These are phyloP conservation scores for Malania oleifera DNA, from an alignment of 164 flowering plant species.

Conservation along the genomic window DNA sequence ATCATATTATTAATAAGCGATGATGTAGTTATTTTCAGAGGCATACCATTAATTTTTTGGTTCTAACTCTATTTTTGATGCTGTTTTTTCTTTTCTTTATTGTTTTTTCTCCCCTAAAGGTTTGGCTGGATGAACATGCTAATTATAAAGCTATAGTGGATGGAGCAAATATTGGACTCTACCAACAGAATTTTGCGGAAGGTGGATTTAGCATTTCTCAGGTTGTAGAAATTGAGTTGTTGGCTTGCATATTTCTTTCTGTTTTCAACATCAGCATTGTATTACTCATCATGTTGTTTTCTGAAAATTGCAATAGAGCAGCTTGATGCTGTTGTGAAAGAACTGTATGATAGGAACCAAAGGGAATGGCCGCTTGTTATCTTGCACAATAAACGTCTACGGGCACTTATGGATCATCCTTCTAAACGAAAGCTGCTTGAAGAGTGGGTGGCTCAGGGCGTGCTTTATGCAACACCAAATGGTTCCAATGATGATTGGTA, in stretches of 20 bases:
- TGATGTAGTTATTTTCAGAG: no score
- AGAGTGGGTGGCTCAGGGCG: conserved; percentile 57
- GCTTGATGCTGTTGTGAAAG: conserved; percentile 78
- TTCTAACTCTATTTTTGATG: no score
- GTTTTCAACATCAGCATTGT: neutral
- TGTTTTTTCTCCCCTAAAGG: no score
- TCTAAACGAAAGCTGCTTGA: conserved; percentile 46
- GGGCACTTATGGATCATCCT: conserved; percentile 45
- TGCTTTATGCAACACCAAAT: conserved; percentile 67
- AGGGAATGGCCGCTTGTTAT: conserved; percentile 75
- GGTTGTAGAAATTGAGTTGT: conserved; percentile 38
- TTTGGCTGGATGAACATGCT: conserved; percentile 61
- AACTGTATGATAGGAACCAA: conserved; percentile 39
- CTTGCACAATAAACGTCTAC: conserved; percentile 65
- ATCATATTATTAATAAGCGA: no score
- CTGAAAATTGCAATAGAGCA: conserved; percentile 48
- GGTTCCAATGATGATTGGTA: conserved; percentile 99
- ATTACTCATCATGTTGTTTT: conserved; percentile 7
- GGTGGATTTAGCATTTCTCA: conserved; percentile 77
- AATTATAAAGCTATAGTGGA: conserved; percentile 71
- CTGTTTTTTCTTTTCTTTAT: no score
- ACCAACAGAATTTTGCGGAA: conserved; percentile 81
- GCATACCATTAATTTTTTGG: no score
- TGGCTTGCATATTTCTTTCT: conserved; percentile 3
- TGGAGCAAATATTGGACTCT: conserved; percentile 84